Evolutionary conservation across 2,329 filamentous ascomycete species (phyloP), one percentile per base, ranked within the genome.

Genomic region (Fonsecaea erecta): DNA sequence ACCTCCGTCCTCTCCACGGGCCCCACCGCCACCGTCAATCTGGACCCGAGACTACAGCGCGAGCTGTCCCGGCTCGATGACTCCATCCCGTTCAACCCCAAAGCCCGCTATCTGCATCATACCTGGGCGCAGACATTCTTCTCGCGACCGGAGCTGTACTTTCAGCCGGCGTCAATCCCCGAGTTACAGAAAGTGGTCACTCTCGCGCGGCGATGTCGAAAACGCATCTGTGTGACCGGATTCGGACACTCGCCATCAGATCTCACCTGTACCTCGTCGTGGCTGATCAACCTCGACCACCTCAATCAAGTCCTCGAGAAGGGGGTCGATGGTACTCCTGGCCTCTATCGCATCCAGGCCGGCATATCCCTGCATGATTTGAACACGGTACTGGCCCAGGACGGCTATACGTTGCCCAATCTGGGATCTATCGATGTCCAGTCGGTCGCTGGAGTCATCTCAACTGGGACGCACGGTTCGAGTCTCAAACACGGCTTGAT

Each of bases 101-200:
- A 84, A 64, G 81, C 85, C 65, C 82, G 86, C 60, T 88, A 98
- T 77, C 79, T 88, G 55, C 95, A 98, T 81, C 89, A 89, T 73
- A 99, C 95, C 21, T 99, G 95, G 95, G 95, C 95, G 43, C 89
- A 89, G 74, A 98, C 95, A 56, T 97, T 96, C 80, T 89, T 90
- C 73, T 95, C 90, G 57, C 86, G 88, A 18, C 95, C 95, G 2
- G 93, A 97, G 81, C 88, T 98, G 64, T 97, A 94, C 79, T 87
- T 98, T 72, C 91, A 91, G 73, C 95, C 95, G 1, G 85, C 90
- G 73, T 89, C 88, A 1, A 82, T 95, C 58, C 81, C 82, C 14
- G 94, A 98, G 79, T 86, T 99, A 70, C 90, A 94, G 77, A 93
- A 96, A 77, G 83, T 90, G 57, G 86, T 97, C 67, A 88, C 84